These are phyloP conservation scores for Rhynchospora tenuis DNA, from an alignment of 176 grass and related monocot species.

Conservation along the genomic window DNA sequence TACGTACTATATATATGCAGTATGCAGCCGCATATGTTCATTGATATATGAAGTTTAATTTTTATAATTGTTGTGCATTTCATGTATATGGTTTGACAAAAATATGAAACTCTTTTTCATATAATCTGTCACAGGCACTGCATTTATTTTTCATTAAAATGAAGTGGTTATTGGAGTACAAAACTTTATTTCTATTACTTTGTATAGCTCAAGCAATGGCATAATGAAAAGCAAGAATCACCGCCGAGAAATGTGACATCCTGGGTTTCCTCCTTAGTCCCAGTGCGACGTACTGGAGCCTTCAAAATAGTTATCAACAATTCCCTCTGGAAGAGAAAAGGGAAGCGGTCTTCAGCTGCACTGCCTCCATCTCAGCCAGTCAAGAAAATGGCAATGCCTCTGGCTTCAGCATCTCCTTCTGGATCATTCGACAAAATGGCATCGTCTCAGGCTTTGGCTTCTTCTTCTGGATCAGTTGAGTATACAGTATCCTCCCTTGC, in stretches of 20 bases:
- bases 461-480: not conserved
- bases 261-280: not conserved
- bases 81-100: not conserved
- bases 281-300: not conserved
- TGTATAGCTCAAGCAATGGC: slow-evolving; percentile 6
- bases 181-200: not conserved
- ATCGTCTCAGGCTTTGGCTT: not conserved
- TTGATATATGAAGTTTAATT: no score
- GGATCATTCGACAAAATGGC: no score
- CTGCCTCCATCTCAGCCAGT: not conserved
- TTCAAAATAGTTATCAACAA: not conserved
- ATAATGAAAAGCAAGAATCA: not conserved
- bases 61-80: no score
- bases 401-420: not conserved
- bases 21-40: no score
- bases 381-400: not conserved
- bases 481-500: no score
- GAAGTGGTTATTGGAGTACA: not conserved
- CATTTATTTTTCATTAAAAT: not conserved
- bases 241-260: not conserved
- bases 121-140: not conserved
- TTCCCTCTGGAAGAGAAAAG: not conserved
- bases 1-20: no score
- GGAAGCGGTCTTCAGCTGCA: not conserved
- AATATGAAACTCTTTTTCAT: not conserved